Evolutionary conservation across 2,329 filamentous ascomycete species (phyloP), one percentile per base, ranked within the genome.

Genomic region (Apiospora aurea): DNA sequence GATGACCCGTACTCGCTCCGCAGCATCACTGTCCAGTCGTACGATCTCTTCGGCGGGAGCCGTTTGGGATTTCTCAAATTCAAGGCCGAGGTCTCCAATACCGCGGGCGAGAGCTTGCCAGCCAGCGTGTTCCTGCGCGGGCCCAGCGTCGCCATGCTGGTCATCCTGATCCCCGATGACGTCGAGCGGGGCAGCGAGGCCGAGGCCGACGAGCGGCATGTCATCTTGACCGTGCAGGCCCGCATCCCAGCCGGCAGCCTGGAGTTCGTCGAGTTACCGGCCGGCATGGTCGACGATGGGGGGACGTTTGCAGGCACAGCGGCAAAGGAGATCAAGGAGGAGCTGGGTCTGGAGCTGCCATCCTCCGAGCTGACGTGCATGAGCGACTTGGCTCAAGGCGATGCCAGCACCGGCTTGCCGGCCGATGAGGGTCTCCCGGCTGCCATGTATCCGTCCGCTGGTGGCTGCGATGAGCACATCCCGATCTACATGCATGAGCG

Each of bases 401-500:
- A 70, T 2, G 29, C 14, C 13, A 21, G 41, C 11, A 68, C n/a
- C 4, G 70, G 21, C 13, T 70, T 51, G 10, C 70, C 68, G 66
- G 70, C 71, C 1, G 74, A 75, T 16, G 83, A 85, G 67, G 78
- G 76, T 0, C 75, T 89, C 2, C 82, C 87, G 0, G 75, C 77
- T 41, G 89, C 85, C 4, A 84, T 90, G 83, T 91, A 85, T 71
- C 89, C 89, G 4, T 89, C 87, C 10, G 84, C 87, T 0, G 89
- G 89, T 0, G 89, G 87, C 0, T 90, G 88, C 75, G 90, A 92
- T 78, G 90, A 91, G 79, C 85, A 87, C 75, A 83, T 91, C 26
- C 88, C 86, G 13, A 85, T 91, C 29, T 91, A 88, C 76, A 84
- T 88, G 75, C 83, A 88, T 75, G 87, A 91, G 81, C 83, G 85